phyloP scores from a whole-genome alignment of 148 eudicot genomes.

The Polygonum maritimum region DNA sequence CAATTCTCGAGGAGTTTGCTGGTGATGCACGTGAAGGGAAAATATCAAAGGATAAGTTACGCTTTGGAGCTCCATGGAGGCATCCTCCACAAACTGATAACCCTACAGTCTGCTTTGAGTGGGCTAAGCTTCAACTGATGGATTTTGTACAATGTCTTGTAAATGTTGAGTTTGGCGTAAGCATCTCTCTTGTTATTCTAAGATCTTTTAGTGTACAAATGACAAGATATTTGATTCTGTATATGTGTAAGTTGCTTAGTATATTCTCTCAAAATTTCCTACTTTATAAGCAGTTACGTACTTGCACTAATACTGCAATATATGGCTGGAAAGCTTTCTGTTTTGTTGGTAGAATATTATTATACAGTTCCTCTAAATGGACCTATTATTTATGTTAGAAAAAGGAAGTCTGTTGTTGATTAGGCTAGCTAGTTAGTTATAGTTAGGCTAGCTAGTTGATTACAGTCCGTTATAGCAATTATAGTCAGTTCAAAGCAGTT shows the following conservation, averaged over 20 bases:
- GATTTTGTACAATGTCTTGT: constrained; percentile 76
- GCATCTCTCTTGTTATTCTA: constrained; percentile 11
- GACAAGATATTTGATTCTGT: not conserved
- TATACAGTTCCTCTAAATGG: too few species aligned
- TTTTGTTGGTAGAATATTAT: not conserved
- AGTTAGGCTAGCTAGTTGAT: too few species aligned
- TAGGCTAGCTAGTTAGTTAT: too few species aligned
- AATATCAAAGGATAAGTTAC: constrained; percentile 59
- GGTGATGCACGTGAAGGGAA: constrained; percentile 59
- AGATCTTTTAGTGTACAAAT: not conserved
- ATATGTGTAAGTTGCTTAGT: not conserved
- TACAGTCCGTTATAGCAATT: too few species aligned
- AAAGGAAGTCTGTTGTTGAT: too few species aligned
- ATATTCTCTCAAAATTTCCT: not conserved
- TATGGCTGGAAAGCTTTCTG: not conserved
- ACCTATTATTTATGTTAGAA: too few species aligned
- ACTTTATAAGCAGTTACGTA: not conserved
- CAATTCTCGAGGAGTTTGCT: constrained; percentile 67
- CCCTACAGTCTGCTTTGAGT: constrained; percentile 26
- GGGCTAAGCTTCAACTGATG: constrained; percentile 91
- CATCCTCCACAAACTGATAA: constrained; percentile 69
- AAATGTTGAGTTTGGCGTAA: constrained; percentile 83
- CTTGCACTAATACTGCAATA: not conserved
- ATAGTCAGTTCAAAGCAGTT: too few species aligned
- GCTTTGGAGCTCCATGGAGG: constrained; percentile 99